Conservation (phyloP, 176 grass and related monocot species). For the Rhynchospora tenuis region DNA sequence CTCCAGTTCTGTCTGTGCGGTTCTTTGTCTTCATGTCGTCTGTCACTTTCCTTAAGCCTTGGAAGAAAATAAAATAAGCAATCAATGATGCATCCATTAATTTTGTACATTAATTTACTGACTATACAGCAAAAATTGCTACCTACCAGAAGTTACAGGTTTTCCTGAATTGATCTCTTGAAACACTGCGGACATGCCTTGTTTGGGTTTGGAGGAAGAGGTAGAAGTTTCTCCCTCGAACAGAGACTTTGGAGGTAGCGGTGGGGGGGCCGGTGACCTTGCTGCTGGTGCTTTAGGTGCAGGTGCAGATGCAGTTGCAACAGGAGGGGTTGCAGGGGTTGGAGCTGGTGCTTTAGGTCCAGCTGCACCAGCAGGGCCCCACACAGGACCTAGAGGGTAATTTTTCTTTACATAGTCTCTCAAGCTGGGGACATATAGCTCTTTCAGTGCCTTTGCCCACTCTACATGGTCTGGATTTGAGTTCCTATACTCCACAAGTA, state of each 20-base stretch:
- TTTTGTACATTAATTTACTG: background rate
- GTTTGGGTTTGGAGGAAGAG: conserved; percentile 51
- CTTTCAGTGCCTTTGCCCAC: conserved; percentile 95
- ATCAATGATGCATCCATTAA: background rate
- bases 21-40: conserved; percentile 97
- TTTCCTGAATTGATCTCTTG: conserved; percentile 77
- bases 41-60: conserved; percentile 87
- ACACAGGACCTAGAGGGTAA: conserved; percentile 77
- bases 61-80: conserved; percentile 1
- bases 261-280: conserved; percentile 54
- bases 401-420: conserved; percentile 91
- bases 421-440: conserved; percentile 73
- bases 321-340: conserved; percentile 41
- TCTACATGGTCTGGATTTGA: conserved; percentile 89
- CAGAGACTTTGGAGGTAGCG: conserved; percentile 57
- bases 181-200: conserved; percentile 93
- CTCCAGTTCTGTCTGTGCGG: conserved; percentile 67
- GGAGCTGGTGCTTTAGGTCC: conserved; percentile 16
- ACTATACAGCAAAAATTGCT: background rate
- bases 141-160: conserved; percentile 65
- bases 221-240: conserved; percentile 45
- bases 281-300: conserved; percentile 43
- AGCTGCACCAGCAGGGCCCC: conserved; percentile 43
- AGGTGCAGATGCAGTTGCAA: conserved; percentile 40
- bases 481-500: conserved; percentile 94